phyloP scores from a whole-genome alignment of 2,329 filamentous ascomycete species.

The Pseudogymnoascus sp. region DNA sequence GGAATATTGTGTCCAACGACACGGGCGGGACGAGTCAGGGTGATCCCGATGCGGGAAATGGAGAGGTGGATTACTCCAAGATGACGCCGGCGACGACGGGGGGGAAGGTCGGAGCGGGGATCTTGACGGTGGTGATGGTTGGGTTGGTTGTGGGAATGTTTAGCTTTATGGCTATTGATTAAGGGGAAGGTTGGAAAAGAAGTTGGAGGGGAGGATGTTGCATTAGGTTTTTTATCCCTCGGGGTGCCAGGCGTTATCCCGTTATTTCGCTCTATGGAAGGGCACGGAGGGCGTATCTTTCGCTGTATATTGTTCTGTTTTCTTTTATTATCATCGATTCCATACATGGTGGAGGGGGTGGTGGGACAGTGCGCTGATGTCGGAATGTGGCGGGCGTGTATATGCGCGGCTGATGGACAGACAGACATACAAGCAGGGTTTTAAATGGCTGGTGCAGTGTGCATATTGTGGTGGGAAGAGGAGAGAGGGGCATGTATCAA shows the following conservation, averaged over 20 bases:
- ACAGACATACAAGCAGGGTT: not conserved
- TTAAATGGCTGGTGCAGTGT: not conserved
- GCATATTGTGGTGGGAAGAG: not conserved
- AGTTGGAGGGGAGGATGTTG: not conserved
- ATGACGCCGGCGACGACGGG: constrained; percentile 26
- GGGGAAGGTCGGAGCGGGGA: constrained; percentile 35
- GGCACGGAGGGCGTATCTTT: not conserved
- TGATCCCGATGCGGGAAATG: constrained; percentile 19
- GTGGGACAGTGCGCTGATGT: not conserved
- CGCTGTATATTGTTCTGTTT: not conserved
- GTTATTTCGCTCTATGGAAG: not conserved
- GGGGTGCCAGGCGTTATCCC: constrained; percentile 6
- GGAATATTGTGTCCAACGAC: constrained; percentile 29
- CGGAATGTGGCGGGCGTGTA: not conserved
- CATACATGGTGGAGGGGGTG: not conserved
- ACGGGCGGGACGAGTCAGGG: constrained; percentile 39
- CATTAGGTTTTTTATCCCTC: not conserved
- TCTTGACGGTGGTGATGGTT: constrained; percentile 31
- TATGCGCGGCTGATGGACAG: not conserved
- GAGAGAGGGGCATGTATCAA: not conserved
- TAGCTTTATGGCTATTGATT: not conserved
- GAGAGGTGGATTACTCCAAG: constrained; percentile 12
- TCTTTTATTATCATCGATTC: not conserved
- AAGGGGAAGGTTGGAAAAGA: not conserved
- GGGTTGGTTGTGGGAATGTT: not conserved